A percentile compares a stretch with the other conserved stretches of the same genome.
Evolutionary conservation across 305 asterid species (phyloP).

Genomic region (Fraxinus angustifolia): DNA sequence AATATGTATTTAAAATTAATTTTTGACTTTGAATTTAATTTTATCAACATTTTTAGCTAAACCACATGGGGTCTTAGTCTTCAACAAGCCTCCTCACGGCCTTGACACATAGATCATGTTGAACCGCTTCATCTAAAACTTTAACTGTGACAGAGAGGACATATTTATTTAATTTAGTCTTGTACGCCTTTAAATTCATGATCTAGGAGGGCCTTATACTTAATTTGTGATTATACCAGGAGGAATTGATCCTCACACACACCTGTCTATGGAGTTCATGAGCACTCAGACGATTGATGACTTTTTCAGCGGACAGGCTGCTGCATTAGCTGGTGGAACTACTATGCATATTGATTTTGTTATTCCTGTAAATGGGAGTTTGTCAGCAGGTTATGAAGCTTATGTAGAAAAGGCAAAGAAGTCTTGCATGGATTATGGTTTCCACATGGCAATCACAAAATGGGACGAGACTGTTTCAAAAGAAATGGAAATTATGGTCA

Average conservation of each 20-base stretch:
- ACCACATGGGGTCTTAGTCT: background rate
- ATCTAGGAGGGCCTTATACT: background rate
- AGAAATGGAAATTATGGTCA: constrained; percentile 95
- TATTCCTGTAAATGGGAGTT: constrained; percentile 85
- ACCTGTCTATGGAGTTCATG: constrained; percentile 97
- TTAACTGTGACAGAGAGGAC: background rate
- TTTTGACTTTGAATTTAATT: background rate
- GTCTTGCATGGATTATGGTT: constrained; percentile 93
- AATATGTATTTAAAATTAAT: background rate
- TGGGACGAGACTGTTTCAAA: constrained; percentile 82
- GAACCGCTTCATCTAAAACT: background rate
- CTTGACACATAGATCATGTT: background rate
- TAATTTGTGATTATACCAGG: constrained; percentile 46
- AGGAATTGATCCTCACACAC: constrained; percentile 99
- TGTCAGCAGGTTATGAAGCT: constrained; percentile 72
- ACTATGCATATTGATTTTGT: constrained; percentile 96
- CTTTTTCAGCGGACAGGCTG: constrained; percentile 93
- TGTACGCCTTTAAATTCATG: background rate
- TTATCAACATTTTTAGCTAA: background rate
- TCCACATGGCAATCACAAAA: constrained; percentile 97
- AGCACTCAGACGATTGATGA: constrained; percentile 80
- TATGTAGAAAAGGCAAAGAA: constrained; percentile 73
- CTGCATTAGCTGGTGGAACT: constrained; percentile 99
- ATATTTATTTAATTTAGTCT: background rate
- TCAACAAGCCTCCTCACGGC: background rate